Percentiles rank a stretch among this genome's conserved stretches.
These are phyloP conservation scores for Tylopilus felleus DNA, from an alignment of 768 basidiomycete genomes.

Conservation along the genomic window DNA sequence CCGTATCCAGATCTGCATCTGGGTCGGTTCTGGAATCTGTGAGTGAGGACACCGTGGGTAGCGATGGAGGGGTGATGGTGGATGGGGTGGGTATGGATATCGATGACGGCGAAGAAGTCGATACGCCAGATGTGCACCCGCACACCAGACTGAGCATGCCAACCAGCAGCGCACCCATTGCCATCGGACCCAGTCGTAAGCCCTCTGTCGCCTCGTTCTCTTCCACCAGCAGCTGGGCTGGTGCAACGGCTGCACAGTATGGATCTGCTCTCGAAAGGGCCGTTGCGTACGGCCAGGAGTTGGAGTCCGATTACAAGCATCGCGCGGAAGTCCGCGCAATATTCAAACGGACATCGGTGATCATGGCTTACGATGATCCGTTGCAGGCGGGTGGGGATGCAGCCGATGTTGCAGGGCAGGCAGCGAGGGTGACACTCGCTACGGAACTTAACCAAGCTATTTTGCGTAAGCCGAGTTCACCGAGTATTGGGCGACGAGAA, in stretches of 20 bases:
- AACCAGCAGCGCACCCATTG: constrained; percentile 26
- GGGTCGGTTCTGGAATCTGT: constrained; percentile 27
- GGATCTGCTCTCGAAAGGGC: constrained; percentile 62
- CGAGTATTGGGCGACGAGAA: background rate
- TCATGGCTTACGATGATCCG: constrained; percentile 79
- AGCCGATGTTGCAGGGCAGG: constrained; percentile 65
- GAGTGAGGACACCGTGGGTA: constrained; percentile 34
- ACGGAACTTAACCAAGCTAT: constrained; percentile 81
- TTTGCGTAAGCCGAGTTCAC: constrained; percentile 51
- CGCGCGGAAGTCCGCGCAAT: constrained; percentile 63
- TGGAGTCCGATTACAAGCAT: constrained; percentile 65
- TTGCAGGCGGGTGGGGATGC: constrained; percentile 61
- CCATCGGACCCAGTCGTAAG: constrained; percentile 29
- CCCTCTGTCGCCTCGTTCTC: constrained; percentile 29
- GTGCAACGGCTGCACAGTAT: constrained; percentile 38
- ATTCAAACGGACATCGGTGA: constrained; percentile 72
- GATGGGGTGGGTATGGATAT: constrained; percentile 60
- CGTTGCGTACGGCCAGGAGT: constrained; percentile 67
- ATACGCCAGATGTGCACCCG: constrained; percentile 6
- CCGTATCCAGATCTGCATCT: constrained; percentile 24
- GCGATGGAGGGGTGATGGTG: constrained; percentile 42
- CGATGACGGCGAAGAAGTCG: constrained; percentile 36
- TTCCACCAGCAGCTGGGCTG: constrained; percentile 22
- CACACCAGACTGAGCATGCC: constrained; percentile 12
- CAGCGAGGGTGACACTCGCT: constrained; percentile 61